Percentiles rank a stretch among this genome's conserved stretches.
Evolutionary conservation across 2,329 filamentous ascomycete species (phyloP).

Genomic region (Colletotrichum chlorophyti): DNA sequence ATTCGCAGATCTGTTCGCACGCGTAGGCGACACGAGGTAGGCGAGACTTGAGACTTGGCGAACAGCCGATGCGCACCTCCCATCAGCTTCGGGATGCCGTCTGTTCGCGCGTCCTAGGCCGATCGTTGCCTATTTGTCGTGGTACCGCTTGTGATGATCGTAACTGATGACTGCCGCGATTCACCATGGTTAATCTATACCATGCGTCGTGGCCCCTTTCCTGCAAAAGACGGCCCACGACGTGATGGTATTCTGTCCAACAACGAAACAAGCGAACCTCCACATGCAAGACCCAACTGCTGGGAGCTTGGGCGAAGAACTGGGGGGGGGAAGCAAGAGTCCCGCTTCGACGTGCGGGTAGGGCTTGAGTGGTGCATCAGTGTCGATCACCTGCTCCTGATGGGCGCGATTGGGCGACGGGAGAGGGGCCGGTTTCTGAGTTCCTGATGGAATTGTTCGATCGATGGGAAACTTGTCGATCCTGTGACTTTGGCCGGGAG

Average conservation of each 20-base stretch:
- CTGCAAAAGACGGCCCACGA: not conserved
- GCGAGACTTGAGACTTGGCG: no score
- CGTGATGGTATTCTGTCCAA: not conserved
- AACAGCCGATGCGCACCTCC: no score
- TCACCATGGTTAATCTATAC: not conserved
- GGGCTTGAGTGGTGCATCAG: not conserved
- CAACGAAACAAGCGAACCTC: not conserved
- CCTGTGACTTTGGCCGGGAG: not conserved
- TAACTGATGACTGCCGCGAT: not conserved
- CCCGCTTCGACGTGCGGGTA: not conserved
- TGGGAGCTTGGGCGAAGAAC: not conserved
- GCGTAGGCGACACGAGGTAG: no score
- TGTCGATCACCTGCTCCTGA: constrained; percentile 3
- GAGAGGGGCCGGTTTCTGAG: no score
- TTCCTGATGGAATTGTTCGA: constrained; percentile 8
- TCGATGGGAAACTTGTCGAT: not conserved
- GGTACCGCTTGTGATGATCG: not conserved
- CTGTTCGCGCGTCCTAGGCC: not conserved
- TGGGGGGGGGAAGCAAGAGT: not conserved
- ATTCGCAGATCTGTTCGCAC: no score
- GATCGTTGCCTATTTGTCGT: not conserved
- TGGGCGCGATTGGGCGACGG: not conserved
- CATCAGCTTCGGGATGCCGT: no score
- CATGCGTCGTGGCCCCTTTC: not conserved
- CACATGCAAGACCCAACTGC: not conserved